Percentiles rank a stretch among this genome's conserved stretches.
Conservation (phyloP, 2,329 filamentous ascomycete species). For the Aaosphaeria pasadenensis region DNA sequence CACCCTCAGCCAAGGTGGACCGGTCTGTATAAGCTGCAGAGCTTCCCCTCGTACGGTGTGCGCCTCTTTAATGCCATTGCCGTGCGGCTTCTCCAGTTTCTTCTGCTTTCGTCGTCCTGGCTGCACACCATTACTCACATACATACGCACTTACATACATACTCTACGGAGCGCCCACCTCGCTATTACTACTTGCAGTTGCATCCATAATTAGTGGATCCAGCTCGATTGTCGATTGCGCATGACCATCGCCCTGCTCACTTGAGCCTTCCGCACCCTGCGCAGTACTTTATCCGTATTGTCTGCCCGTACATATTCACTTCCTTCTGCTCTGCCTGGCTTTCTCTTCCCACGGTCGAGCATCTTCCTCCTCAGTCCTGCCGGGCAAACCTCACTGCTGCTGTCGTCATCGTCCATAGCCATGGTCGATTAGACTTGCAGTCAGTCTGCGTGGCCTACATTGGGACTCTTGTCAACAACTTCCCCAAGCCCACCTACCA, state of each 20-base stretch:
- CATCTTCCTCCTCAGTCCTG: too few relatives aligned
- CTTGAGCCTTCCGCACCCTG: too few relatives aligned
- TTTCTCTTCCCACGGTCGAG: too few relatives aligned
- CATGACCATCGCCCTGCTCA: too few relatives aligned
- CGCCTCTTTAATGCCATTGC: constrained; percentile 19
- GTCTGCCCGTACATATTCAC: too few relatives aligned
- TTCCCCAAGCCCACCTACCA: constrained; percentile 4
- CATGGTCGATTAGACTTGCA: constrained; percentile 23
- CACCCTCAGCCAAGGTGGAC: constrained; percentile 5
- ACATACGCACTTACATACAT: too few relatives aligned
- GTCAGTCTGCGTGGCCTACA: constrained; percentile 12
- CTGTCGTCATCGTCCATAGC: constrained; percentile 2
- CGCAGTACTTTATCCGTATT: too few relatives aligned
- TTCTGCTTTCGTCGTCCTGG: constrained; percentile 19
- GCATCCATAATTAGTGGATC: constrained; percentile 1
- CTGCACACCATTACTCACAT: constrained; percentile 25
- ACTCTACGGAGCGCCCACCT: background rate
- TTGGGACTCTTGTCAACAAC: constrained; percentile 7
- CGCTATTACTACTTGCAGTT: constrained; percentile 2
- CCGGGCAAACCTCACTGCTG: too few relatives aligned
- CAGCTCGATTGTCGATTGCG: too few relatives aligned
- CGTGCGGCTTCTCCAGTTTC: constrained; percentile 22
- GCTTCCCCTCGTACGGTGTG: constrained; percentile 6
- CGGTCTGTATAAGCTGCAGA: constrained; percentile 22
- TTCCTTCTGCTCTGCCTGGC: too few relatives aligned